A percentile compares a stretch with the other conserved stretches of the same genome.
These are phyloP conservation scores for Calamus simplicifolius DNA, from an alignment of 176 grass and related monocot species.

Conservation along the genomic window DNA sequence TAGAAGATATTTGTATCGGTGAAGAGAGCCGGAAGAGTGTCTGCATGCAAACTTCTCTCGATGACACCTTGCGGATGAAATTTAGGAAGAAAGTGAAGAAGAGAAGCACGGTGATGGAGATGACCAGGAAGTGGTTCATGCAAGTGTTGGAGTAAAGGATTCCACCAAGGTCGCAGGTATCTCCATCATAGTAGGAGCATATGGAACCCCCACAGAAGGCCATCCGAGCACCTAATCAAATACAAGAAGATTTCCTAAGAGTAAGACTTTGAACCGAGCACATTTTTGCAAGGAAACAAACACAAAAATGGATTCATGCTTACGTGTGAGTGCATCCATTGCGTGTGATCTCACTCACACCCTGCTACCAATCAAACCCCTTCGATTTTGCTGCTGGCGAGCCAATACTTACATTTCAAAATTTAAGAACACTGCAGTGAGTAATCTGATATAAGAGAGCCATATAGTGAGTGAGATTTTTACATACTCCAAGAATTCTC, in stretches of 20 bases:
- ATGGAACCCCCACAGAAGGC: constrained; percentile 5
- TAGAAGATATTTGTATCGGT: neutral
- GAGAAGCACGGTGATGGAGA: constrained; percentile 9
- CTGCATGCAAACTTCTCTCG: neutral
- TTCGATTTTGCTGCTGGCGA: too few species aligned
- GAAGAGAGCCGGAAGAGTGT: constrained; percentile 4
- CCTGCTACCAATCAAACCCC: too few species aligned
- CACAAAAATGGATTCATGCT: neutral
- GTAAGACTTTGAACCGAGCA: too few species aligned
- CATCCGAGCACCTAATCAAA: constrained; percentile 6
- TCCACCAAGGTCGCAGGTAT: constrained; percentile 1
- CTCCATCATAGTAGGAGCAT: constrained; percentile 7
- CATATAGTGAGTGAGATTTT: too few species aligned
- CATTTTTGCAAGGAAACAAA: neutral
- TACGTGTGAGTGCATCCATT: constrained; percentile 3
- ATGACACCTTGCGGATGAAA: constrained; percentile 5
- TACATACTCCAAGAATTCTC: too few species aligned
- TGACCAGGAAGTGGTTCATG: constrained; percentile 12
- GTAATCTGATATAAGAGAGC: too few species aligned
- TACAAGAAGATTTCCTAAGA: neutral
- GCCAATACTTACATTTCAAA: too few species aligned
- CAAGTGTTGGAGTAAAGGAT: constrained; percentile 4
- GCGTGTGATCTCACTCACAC: neutral
- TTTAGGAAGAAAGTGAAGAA: constrained; percentile 11
- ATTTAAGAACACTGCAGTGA: too few species aligned